Percentiles rank a stretch among this genome's conserved stretches.
Conservation (phyloP, 805 yeast genomes). For the Yarrowia hollandica region DNA sequence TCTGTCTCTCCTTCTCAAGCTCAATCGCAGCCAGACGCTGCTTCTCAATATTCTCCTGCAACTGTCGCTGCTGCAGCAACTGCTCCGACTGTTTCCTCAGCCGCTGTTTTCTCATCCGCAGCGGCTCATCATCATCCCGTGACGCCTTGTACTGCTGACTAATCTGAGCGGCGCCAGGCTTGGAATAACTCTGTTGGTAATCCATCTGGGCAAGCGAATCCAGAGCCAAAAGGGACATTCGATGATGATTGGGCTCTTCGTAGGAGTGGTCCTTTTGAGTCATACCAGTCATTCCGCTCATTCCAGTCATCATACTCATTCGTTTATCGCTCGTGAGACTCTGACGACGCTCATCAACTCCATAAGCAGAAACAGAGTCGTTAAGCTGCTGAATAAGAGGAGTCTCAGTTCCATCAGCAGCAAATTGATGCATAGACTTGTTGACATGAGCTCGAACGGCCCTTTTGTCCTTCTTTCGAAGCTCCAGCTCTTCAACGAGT, state of each 20-base stretch:
- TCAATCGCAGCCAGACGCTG: constrained; percentile 9
- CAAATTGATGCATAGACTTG: constrained; percentile 13
- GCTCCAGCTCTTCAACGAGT: constrained; percentile 44
- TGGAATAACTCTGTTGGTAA: constrained; percentile 9
- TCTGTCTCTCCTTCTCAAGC: constrained; percentile 5
- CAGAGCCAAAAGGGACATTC: constrained; percentile 9
- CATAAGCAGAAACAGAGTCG: not conserved
- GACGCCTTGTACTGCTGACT: constrained; percentile 21
- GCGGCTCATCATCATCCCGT: constrained; percentile 19
- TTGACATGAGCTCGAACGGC: constrained; percentile 28
- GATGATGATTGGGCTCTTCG: constrained; percentile 1
- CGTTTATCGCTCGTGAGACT: not conserved
- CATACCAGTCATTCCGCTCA: not conserved
- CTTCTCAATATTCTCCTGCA: constrained; percentile 14
- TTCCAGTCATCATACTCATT: not conserved
- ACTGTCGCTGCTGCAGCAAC: not conserved
- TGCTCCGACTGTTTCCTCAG: constrained; percentile 16
- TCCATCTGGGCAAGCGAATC: constrained; percentile 20
- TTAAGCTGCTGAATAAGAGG: constrained; percentile 18
- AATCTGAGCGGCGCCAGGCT: constrained; percentile 17
- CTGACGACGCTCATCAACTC: not conserved
- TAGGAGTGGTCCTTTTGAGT: constrained; percentile 1
- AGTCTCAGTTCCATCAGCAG: constrained; percentile 4
- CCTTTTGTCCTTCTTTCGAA: constrained; percentile 40
- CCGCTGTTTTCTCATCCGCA: constrained; percentile 13